A percentile compares a stretch with the other conserved stretches of the same genome.
These are phyloP conservation scores for Cornus florida DNA, from an alignment of 148 eudicot species.

Conservation along the genomic window DNA sequence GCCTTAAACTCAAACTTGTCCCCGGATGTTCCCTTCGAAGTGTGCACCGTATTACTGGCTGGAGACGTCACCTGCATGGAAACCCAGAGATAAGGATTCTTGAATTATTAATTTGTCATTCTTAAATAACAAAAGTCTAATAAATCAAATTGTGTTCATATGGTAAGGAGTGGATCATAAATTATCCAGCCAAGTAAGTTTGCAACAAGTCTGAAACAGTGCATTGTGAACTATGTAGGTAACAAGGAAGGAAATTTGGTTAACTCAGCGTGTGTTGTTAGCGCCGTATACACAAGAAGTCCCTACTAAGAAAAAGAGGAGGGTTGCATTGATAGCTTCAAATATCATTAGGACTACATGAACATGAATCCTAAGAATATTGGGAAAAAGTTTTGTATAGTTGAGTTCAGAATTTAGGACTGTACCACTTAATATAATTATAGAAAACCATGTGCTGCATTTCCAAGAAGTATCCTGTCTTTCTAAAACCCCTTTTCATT, in stretches of 20 bases:
- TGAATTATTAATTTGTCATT: not conserved
- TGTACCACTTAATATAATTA: not conserved
- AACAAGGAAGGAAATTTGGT: too few species aligned
- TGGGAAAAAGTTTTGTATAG: too few species aligned
- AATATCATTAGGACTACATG: too few species aligned
- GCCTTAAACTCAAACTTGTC: slow-evolving; percentile 90
- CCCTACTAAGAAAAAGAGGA: not conserved
- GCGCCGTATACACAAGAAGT: not conserved
- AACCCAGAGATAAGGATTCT: not conserved
- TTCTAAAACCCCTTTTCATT: not conserved
- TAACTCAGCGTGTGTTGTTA: too few species aligned
- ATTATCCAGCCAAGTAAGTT: not conserved
- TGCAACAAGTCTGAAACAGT: not conserved
- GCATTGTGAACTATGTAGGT: not conserved
- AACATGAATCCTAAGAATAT: too few species aligned
- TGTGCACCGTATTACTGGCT: slow-evolving; percentile 61
- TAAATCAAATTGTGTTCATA: not conserved
- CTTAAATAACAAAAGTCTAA: not conserved
- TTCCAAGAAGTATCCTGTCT: not conserved
- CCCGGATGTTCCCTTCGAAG: slow-evolving; percentile 77
- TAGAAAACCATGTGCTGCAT: not conserved
- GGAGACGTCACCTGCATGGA: slow-evolving; percentile 75
- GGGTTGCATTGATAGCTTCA: not conserved
- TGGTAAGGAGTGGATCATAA: not conserved
- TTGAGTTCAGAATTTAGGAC: not conserved